These are phyloP conservation scores for Favolaschia claudopus DNA, from an alignment of 768 basidiomycete genomes.

Conservation along the genomic window DNA sequence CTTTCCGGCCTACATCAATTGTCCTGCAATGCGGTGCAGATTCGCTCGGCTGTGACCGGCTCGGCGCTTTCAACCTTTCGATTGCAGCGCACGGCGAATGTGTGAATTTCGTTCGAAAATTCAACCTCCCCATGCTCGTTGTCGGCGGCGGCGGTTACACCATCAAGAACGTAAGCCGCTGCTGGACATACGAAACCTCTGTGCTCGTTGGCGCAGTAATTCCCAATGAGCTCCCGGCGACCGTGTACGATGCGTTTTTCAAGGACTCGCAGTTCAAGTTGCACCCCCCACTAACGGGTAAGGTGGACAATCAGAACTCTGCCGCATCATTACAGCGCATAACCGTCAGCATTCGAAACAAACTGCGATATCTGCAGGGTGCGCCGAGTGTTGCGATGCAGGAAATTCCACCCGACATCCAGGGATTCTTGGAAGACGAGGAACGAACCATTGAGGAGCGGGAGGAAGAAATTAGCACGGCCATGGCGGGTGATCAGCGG, in stretches of 20 bases:
- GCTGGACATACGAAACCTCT: conserved; percentile 98
- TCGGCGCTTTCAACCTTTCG: conserved; percentile 97
- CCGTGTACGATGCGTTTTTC: conserved; percentile 94
- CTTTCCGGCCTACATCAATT: conserved; percentile 88
- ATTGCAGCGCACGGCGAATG: conserved; percentile 99
- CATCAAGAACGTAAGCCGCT: conserved; percentile 96
- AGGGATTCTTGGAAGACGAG: conserved; percentile 77
- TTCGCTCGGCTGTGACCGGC: conserved; percentile 90
- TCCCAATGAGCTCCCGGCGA: conserved; percentile 86
- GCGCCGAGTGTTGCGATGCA: conserved; percentile 98
- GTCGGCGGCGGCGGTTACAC: conserved; percentile 97
- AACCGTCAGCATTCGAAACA: conserved; percentile 83
- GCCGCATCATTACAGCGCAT: conserved; percentile 85
- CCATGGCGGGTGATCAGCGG: conserved; percentile 62
- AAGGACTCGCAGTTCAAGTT: conserved; percentile 91
- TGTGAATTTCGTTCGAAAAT: conserved; percentile 94
- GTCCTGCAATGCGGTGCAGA: conserved; percentile 98
- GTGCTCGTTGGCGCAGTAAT: conserved; percentile 86
- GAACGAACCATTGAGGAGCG: conserved; percentile 71
- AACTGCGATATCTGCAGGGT: conserved; percentile 90
- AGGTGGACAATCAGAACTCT: conserved; percentile 93
- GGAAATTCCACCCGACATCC: conserved; percentile 93
- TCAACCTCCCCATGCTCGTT: conserved; percentile 89
- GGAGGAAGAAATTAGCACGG: conserved; percentile 69
- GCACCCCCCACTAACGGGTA: conserved; percentile 90